Percentiles rank a stretch among this genome's conserved stretches.
Evolutionary conservation across 106 monocot genomes (phyloP).

Genomic region (Dendrobium catenatum): DNA sequence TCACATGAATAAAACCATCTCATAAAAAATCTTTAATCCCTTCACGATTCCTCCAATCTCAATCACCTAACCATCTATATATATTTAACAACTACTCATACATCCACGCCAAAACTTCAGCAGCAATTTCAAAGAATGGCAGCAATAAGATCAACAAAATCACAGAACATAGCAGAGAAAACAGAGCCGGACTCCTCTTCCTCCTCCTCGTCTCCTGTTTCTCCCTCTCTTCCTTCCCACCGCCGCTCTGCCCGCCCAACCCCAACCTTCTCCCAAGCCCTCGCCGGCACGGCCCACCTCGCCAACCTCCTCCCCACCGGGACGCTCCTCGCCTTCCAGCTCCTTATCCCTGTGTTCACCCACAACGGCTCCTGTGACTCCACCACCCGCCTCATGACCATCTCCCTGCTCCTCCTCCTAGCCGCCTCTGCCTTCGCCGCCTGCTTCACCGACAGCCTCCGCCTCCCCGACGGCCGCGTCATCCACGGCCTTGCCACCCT

Average conservation of each 20-base stretch:
- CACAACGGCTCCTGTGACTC: constrained; percentile 70
- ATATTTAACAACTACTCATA: no score
- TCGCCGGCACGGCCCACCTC: constrained; percentile 46
- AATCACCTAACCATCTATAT: no score
- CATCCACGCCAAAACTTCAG: no score
- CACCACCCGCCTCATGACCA: constrained; percentile 34
- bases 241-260: constrained; percentile 13
- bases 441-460: constrained; percentile 75
- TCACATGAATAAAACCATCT: no score
- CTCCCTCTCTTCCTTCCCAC: not conserved
- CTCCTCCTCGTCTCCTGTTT: no score
- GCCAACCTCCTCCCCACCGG: constrained; percentile 89
- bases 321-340: constrained; percentile 78
- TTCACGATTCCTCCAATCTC: no score
- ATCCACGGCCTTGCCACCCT: constrained; percentile 53
- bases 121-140: no score
- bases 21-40: no score
- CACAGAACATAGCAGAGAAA: no score
- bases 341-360: constrained; percentile 67
- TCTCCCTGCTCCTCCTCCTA: constrained; percentile 48
- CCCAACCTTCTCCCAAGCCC: constrained; percentile 6
- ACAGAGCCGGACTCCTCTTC: no score
- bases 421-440: constrained; percentile 53
- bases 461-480: constrained; percentile 23
- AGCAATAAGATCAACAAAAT: no score